These are phyloP conservation scores for Eremochloa ophiuroides DNA, from an alignment of 176 grass and related monocot genomes.

Conservation along the genomic window DNA sequence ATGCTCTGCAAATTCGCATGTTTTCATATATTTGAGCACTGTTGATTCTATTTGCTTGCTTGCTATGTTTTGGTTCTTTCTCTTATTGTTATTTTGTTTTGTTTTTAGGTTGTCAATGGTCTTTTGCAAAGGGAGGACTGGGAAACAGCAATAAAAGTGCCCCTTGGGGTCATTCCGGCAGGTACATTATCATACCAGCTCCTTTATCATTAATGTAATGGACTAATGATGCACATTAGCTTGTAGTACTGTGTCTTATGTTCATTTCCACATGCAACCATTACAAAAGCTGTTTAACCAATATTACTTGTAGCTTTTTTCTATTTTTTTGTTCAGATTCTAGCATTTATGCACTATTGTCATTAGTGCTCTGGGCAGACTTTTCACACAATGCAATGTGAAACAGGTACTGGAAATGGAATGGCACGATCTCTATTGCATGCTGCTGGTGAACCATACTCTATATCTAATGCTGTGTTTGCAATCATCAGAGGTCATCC, in stretches of 20 bases:
- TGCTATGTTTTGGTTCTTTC: neutral
- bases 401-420: slow-evolving; percentile 90
- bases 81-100: slow-evolving; percentile 20
- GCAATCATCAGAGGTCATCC: slow-evolving; percentile 69
- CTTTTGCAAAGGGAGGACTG: slow-evolving; percentile 90
- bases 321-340: neutral
- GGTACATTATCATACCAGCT: slow-evolving; percentile 35
- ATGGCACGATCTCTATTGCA: slow-evolving; percentile 88
- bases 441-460: slow-evolving; percentile 57
- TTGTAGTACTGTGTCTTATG: neutral
- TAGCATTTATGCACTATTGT: slow-evolving; percentile 12
- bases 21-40: neutral
- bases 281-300: neutral
- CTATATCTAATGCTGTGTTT: slow-evolving; percentile 75
- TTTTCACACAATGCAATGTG: slow-evolving; percentile 25
- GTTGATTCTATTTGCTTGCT: neutral
- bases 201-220: neutral
- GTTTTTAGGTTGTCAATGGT: slow-evolving; percentile 85
- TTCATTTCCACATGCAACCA: neutral
- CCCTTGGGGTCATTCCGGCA: slow-evolving; percentile 93
- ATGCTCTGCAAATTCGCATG: neutral
- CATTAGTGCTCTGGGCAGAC: neutral
- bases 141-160: slow-evolving; percentile 86
- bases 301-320: neutral
- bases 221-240: neutral